Evolutionary conservation across 2,329 filamentous ascomycete species (phyloP).

Genomic region (Huntiella savannae): DNA sequence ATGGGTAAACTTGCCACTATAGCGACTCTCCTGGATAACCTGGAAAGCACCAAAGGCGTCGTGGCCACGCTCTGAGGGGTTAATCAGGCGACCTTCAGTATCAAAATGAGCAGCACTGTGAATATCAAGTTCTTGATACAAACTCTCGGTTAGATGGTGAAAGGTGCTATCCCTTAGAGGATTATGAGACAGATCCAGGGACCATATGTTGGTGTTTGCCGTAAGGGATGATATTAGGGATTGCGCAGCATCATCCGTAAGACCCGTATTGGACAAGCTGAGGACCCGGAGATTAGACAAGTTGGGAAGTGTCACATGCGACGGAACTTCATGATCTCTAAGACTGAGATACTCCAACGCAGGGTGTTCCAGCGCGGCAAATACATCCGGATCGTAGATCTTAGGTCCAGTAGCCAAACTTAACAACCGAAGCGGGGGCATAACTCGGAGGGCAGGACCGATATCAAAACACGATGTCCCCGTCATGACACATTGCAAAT

Average conservation of each 20-base stretch:
- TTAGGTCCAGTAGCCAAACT: not conserved
- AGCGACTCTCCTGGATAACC: conserved; percentile 28
- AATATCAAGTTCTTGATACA: conserved; percentile 5
- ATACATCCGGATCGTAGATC: not conserved
- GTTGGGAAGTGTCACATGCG: conserved; percentile 12
- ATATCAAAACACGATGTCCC: conserved; percentile 5
- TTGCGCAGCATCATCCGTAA: conserved; percentile 16
- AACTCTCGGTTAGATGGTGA: not conserved
- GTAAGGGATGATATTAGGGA: too few species aligned
- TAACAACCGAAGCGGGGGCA: not conserved
- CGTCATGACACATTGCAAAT: conserved; percentile 1
- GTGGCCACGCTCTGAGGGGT: conserved; percentile 16
- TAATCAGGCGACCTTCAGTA: conserved; percentile 27
- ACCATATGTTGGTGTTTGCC: conserved; percentile 28
- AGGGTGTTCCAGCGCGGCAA: too few species aligned
- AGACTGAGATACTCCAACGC: too few species aligned
- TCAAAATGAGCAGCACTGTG: conserved; percentile 18
- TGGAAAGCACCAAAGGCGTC: conserved; percentile 23
- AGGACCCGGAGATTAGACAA: conserved; percentile 27
- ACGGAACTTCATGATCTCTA: too few species aligned
- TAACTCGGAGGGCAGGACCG: conserved; percentile 1
- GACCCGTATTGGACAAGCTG: conserved; percentile 27
- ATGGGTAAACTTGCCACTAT: conserved; percentile 26
- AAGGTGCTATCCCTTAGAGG: conserved; percentile 26
- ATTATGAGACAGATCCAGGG: conserved; percentile 35